Evolutionary conservation across 2,329 filamentous ascomycete species (phyloP).

Genomic region (Mariannaea elegans): DNA sequence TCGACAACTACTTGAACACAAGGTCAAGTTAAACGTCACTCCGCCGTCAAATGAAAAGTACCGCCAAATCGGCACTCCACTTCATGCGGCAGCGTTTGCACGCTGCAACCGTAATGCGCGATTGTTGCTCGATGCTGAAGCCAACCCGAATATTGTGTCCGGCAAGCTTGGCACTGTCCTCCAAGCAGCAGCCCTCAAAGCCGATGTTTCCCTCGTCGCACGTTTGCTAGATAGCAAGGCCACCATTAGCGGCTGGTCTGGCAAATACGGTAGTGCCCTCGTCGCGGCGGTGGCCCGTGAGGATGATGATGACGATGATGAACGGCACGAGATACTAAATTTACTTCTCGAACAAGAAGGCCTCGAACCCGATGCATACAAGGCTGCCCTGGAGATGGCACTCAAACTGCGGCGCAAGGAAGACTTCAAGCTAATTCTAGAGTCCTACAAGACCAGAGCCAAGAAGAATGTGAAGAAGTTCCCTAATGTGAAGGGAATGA

Average conservation of each 20-base stretch:
- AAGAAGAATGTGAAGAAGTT: slow-evolving; percentile 13
- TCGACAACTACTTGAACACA: slow-evolving; percentile 13
- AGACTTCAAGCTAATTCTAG: slow-evolving; percentile 20
- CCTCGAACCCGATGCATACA: slow-evolving; percentile 15
- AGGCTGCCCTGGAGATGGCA: slow-evolving; percentile 16
- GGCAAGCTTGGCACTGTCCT: slow-evolving; percentile 21
- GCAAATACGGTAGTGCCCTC: slow-evolving; percentile 23
- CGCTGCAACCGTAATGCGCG: slow-evolving; percentile 25
- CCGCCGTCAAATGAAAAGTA: not conserved
- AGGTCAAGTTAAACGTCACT: slow-evolving; percentile 5
- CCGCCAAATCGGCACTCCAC: slow-evolving; percentile 10
- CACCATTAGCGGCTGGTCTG: not conserved
- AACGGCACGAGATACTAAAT: slow-evolving; percentile 14
- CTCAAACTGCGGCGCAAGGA: slow-evolving; percentile 23
- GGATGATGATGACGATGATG: slow-evolving; percentile 3
- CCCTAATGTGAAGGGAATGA: slow-evolving; percentile 23
- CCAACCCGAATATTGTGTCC: slow-evolving; percentile 15
- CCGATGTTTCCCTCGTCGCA: slow-evolving; percentile 10
- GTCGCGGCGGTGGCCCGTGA: slow-evolving; percentile 19
- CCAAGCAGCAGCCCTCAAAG: slow-evolving; percentile 26
- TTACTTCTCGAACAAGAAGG: slow-evolving; percentile 11
- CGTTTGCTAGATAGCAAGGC: slow-evolving; percentile 6
- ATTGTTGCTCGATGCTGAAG: slow-evolving; percentile 21
- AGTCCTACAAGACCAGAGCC: slow-evolving; percentile 3
- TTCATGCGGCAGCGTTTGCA: slow-evolving; percentile 18